Evolutionary conservation across 2,329 filamentous ascomycete genomes (phyloP).

Genomic region (Hirsutella thompsonii): DNA sequence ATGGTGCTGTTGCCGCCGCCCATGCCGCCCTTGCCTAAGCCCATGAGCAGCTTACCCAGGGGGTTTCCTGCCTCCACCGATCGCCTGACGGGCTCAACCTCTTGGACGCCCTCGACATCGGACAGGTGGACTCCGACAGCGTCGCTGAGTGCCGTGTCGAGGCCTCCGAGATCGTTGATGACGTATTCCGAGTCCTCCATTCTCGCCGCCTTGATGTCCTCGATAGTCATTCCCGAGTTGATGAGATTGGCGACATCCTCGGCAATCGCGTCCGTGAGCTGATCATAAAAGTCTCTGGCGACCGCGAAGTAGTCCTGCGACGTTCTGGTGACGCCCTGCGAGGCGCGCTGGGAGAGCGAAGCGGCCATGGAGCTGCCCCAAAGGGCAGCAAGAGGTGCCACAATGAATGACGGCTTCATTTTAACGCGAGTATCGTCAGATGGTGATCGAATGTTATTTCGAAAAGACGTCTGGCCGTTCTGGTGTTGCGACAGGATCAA

Average conservation of each 20-base stretch:
- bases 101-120: too few species aligned
- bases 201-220: not conserved
- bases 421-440: too few species aligned
- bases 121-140: not conserved
- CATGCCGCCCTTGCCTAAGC: too few species aligned
- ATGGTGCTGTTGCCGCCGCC: not conserved
- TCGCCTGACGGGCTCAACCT: too few species aligned
- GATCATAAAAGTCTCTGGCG: not conserved
- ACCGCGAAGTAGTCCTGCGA: not conserved
- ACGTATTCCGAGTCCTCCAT: not conserved
- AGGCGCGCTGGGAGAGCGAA: not conserved
- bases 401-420: not conserved
- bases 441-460: too few species aligned
- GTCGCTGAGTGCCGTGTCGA: not conserved
- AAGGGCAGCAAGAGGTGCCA: not conserved
- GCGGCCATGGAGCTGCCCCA: not conserved
- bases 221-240: not conserved
- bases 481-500: not conserved
- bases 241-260: not conserved
- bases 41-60: too few species aligned
- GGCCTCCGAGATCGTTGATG: not conserved
- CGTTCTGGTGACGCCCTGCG: not conserved
- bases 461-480: too few species aligned
- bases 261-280: not conserved
- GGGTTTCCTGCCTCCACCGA: too few species aligned